Base-by-base conservation (phyloP, 1,139 yeast genomes). In the Pichia sp. region DNA sequence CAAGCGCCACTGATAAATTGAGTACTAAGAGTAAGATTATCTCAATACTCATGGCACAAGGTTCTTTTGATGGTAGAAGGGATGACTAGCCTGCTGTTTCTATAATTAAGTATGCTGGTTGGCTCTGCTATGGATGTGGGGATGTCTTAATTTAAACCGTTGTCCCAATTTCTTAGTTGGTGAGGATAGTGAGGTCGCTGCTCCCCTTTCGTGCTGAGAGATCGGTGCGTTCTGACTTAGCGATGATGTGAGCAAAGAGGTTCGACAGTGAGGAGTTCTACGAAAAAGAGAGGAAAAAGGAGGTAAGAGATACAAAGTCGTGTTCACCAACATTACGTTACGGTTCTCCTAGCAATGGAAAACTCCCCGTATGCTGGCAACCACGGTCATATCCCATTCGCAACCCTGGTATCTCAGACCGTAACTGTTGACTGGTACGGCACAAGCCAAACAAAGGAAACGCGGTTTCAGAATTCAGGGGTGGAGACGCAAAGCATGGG, bases 1-100 rank as follows among this genome's bases (percentile, higher is more conserved):
- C 64, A 6, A 21, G 25, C 22, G 42, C 16, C 28, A 21, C 26
- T 25, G 42, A 36, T 45, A 45, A 10, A 16, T 25, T 45, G 5
- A 45, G 47, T 13, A 36, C 25, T 18, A 45, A 34, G 23, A 34
- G 34, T 23, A 45, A 34, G 31, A 34, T 6, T 45, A 34, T 34
- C 23, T 36, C 30, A 34, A 12, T 22, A 45, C 31, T 45, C 47
- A 45, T 45, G 13, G 36, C 36, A 31, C 36, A 31, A 13, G 13
- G 36, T 16, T 31, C 36, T 31, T 31, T 31, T 12, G 13, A 12
- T n/a, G 36, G 16, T n/a, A 31, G 36, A 31, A 31, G 36, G 16
- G 13, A 31, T 10, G 16, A n/a, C 16, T 31, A 31, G 36, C 36
- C 36, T 5, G 36, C 16, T 31, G 36, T 12, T 31, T 13, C 36